Conservation (phyloP, 768 basidiomycete species). For the Lentinula sp. region DNA sequence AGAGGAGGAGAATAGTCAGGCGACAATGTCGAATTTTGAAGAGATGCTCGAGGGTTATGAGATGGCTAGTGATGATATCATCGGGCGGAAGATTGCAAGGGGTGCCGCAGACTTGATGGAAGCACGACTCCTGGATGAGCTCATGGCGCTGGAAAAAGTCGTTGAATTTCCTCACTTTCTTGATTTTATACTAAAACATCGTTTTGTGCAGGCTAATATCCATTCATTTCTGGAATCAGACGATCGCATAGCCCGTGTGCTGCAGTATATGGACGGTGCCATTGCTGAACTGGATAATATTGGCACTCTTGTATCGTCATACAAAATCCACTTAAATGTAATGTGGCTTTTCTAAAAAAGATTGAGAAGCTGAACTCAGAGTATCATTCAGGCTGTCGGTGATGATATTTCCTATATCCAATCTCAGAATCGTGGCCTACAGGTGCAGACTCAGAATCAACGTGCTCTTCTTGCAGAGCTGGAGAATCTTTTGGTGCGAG, state of each 20-base stretch:
- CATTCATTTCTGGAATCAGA: slow-evolving; percentile 97
- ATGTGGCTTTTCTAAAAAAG: background rate
- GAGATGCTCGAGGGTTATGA: slow-evolving; percentile 99
- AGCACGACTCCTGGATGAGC: slow-evolving; percentile 79
- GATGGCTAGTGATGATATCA: slow-evolving; percentile 83
- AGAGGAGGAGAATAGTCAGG: slow-evolving; percentile 72
- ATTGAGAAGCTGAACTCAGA: background rate
- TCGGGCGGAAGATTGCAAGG: slow-evolving; percentile 54
- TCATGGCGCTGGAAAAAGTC: slow-evolving; percentile 92
- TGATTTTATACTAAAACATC: slow-evolving; percentile 3
- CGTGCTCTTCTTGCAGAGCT: slow-evolving; percentile 77
- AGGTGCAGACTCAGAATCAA: slow-evolving; percentile 97
- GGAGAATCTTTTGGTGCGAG: slow-evolving; percentile 74
- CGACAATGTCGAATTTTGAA: slow-evolving; percentile 87
- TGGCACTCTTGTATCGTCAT: slow-evolving; percentile 84
- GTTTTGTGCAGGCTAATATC: slow-evolving; percentile 72
- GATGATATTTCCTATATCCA: slow-evolving; percentile 97
- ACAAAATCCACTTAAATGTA: slow-evolving; percentile 93
- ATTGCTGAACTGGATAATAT: slow-evolving; percentile 84
- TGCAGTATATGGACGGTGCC: slow-evolving; percentile 87
- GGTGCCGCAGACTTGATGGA: slow-evolving; percentile 91
- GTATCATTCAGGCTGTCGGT: slow-evolving; percentile 63
- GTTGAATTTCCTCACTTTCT: slow-evolving; percentile 9
- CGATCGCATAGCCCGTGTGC: slow-evolving; percentile 78
- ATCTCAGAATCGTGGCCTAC: slow-evolving; percentile 91